Evolutionary conservation across 2,329 filamentous ascomycete species (phyloP), one percentile per base, ranked within the genome.

Genomic region (Amesomyces nigricolor): DNA sequence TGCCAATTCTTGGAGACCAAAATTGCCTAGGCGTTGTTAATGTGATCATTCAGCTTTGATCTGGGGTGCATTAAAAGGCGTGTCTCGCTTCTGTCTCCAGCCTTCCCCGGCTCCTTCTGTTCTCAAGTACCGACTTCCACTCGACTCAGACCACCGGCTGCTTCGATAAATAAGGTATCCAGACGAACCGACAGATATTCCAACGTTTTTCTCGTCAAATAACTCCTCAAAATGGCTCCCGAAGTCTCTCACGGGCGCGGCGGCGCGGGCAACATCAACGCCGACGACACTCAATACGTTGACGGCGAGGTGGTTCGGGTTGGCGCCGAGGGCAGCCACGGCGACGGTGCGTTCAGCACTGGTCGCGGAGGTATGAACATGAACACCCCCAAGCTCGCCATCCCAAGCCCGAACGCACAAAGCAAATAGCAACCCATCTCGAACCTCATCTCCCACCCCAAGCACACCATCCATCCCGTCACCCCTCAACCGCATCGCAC

Each of bases 201-300:
- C 32, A 9, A 35, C 32, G 9, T 35, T 43, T 14, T 19, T 44
- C 13, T 14, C 37, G 30, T 29, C 30, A 29, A 14, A 29, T 17
- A 14, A 19, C 17, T 19, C 13, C 19, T 13, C 22, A 47, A 29
- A 47, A 75, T 73, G 70, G 63, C 63, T 13, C 62, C 71, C 51
- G 79, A 82, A 66, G 76, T 82, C 51, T 83, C 80, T 14, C 80
- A 83, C 71, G 81, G 81, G 62, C 78, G 81, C 60, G 81, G 81
- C 57, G 81, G 81, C 62, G 79, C 78, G 17, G 82, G 82, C 64
- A 85, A 85, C 69, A 82, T 85, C 68, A 76, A 74, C 60, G 67
- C 71, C 35, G 82, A 85, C 66, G 68, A 76, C 58, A 84, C 80
- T 38, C 64, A 75, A 62, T 86, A 86, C 65, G 75, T 77, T 59